phyloP scores from a whole-genome alignment of 202 grass and related monocot genomes.

The Panicum hallii region DNA sequence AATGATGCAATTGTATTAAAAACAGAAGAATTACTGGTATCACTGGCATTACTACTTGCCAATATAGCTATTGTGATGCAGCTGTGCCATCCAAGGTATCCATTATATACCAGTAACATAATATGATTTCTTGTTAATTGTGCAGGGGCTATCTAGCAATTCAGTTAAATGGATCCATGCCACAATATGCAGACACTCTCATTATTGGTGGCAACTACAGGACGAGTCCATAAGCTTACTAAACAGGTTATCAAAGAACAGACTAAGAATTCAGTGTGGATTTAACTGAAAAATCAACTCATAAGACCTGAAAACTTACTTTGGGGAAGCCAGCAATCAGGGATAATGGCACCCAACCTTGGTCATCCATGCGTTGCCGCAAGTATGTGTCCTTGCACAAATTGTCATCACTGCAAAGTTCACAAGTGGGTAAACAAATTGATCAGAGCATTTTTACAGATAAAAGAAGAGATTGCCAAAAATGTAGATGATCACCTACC shows the following conservation, averaged over 20 bases:
- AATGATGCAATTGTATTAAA: no score
- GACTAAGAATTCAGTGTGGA: not conserved
- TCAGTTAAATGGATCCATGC: slow-evolving; percentile 17
- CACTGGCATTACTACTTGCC: not conserved
- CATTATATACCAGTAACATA: slow-evolving; percentile 15
- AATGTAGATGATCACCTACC: slow-evolving; percentile 48
- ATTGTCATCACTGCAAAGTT: slow-evolving; percentile 75
- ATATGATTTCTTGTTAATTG: not conserved
- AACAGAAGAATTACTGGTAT: not conserved
- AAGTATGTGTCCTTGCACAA: slow-evolving; percentile 87
- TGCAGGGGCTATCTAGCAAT: not conserved
- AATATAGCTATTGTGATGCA: slow-evolving; percentile 9
- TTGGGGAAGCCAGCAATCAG: slow-evolving; percentile 80
- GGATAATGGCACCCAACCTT: slow-evolving; percentile 85
- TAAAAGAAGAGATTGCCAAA: not conserved
- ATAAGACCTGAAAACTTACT: slow-evolving; percentile 46
- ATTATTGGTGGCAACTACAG: not conserved
- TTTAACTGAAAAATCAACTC: not conserved
- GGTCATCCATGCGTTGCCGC: slow-evolving; percentile 76
- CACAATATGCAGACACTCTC: not conserved
- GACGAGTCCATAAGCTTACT: slow-evolving; percentile 2
- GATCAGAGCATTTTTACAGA: not conserved
- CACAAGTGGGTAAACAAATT: slow-evolving; percentile 11
- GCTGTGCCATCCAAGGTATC: not conserved
- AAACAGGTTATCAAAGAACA: not conserved